phyloP scores from a whole-genome alignment of 2,329 filamentous ascomycete genomes.

The Chalara sp. region DNA sequence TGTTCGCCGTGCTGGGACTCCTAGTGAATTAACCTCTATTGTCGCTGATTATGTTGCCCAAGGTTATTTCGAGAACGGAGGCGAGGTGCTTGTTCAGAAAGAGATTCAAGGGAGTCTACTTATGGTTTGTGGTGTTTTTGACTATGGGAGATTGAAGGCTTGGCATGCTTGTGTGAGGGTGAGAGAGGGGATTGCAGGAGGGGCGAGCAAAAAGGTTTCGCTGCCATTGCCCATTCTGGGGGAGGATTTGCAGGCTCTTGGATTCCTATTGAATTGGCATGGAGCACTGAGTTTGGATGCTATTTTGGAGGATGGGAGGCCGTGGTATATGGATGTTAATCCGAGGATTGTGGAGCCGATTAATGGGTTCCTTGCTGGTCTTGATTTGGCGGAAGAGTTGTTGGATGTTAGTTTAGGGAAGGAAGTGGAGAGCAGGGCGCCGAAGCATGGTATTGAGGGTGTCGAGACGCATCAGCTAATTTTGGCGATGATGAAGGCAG shows the following conservation, averaged over 20 bases:
- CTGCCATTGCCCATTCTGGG: neutral
- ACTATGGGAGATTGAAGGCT: neutral
- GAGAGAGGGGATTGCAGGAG: conserved; percentile 2
- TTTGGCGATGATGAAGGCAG: neutral
- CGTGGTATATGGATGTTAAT: conserved; percentile 4
- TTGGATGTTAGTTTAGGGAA: neutral
- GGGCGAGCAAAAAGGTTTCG: conserved; percentile 2
- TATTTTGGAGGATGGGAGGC: neutral
- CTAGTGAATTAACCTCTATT: too few relatives aligned
- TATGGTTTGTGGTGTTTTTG: conserved; percentile 3
- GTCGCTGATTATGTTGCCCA: too few relatives aligned
- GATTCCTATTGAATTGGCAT: conserved; percentile 1
- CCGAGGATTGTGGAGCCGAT: conserved; percentile 6
- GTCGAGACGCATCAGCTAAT: conserved; percentile 1
- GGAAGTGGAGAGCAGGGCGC: neutral
- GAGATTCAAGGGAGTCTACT: neutral
- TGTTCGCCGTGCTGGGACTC: too few relatives aligned
- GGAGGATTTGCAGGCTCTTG: neutral
- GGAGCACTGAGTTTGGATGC: conserved; percentile 5
- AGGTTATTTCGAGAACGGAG: neutral
- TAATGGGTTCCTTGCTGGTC: conserved; percentile 1
- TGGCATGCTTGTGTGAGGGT: conserved; percentile 3
- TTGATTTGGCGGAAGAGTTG: conserved; percentile 1
- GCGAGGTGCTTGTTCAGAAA: conserved; percentile 1
- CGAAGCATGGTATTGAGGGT: conserved; percentile 3